Conservation (phyloP, 2,329 filamentous ascomycete species). For the Colletotrichum eremochloae region DNA sequence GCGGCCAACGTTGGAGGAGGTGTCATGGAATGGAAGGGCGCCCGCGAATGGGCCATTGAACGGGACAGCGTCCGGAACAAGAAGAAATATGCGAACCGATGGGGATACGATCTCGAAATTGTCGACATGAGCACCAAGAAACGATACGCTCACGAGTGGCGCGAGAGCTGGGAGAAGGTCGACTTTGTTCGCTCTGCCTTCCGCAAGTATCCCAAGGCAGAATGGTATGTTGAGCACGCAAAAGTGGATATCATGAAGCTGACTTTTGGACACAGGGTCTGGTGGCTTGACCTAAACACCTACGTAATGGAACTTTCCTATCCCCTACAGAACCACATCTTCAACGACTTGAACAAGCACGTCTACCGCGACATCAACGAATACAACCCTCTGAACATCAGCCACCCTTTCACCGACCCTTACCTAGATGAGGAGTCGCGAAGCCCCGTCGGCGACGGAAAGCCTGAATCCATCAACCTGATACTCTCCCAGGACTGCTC, state of each 20-base stretch:
- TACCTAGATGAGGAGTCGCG: conserved; percentile 83
- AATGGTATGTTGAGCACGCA: conserved; percentile 79
- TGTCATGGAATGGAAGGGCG: conserved; percentile 99
- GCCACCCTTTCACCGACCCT: conserved; percentile 79
- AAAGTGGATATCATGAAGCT: neutral
- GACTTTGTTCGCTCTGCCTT: conserved; percentile 91
- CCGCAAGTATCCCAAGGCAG: conserved; percentile 93
- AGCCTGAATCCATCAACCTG: conserved; percentile 84
- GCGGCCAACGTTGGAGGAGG: conserved; percentile 95
- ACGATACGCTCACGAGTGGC: conserved; percentile 98
- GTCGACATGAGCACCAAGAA: conserved; percentile 99
- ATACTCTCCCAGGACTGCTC: conserved; percentile 93
- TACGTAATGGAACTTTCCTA: conserved; percentile 97
- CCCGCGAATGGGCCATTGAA: conserved; percentile 97
- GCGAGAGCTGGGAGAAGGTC: conserved; percentile 99
- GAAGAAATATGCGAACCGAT: conserved; percentile 84
- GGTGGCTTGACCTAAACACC: conserved; percentile 98
- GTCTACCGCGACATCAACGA: conserved; percentile 96
- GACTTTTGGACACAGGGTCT: conserved; percentile 76
- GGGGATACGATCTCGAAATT: conserved; percentile 96
- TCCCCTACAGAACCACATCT: conserved; percentile 91
- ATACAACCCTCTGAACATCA: conserved; percentile 95
- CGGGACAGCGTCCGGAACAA: conserved; percentile 97
- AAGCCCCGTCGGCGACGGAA: conserved; percentile 82
- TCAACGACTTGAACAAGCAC: conserved; percentile 79